Base-by-base conservation (phyloP, 2,329 filamentous ascomycete genomes). In the Westerdykella aurantiaca region DNA sequence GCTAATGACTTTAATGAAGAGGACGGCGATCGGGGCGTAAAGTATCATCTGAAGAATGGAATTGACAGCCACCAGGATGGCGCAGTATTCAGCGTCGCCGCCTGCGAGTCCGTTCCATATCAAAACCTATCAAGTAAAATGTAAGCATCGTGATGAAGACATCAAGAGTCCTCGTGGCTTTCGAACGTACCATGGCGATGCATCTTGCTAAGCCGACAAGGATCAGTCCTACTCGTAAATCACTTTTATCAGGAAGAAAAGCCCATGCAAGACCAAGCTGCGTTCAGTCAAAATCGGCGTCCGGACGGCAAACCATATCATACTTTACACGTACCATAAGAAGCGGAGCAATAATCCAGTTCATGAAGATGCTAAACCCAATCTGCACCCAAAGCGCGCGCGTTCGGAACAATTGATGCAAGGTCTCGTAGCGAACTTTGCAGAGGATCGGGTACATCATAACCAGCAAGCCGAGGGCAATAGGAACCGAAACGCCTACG, bases 391-490 rank as follows among this genome's bases (percentile, higher is more conserved):
- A 91, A 2, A 90, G 69, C 2, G 72, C 70, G 2, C 72, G 71
- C 3, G 79, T 71, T 3, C 69, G 63, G 47, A 90, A 77, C 7
- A 86, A 69, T 5, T 74, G 67, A 62, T 86, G 85, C 21, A 91
- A 65, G 0, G 77, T 76, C 61, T 90, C 86, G 61, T 81, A 90
- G 22, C 79, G 79, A 3, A 91, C 83, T 61, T 89, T 90, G 73
- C 86, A 91, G 0, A 91, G 71, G 46, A 91, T 90, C 0, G 86
- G 87, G 57, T 90, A 91, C 86, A 91, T 93, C 86, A 93, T 91
- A 40, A 90, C 81, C 7, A 93, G 73, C 2, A 91, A 67, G 0
- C 86, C 86, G 34, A 90, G 67, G 1, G 86, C 85, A 84, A 85
- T 83, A 0, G 82, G 82, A 6, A 83, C 66, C 0, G 78, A 82